Evolutionary conservation across 768 basidiomycete species (phyloP), one percentile per base, ranked within the genome.

Genomic region (Psilocybe subaeruginosa): DNA sequence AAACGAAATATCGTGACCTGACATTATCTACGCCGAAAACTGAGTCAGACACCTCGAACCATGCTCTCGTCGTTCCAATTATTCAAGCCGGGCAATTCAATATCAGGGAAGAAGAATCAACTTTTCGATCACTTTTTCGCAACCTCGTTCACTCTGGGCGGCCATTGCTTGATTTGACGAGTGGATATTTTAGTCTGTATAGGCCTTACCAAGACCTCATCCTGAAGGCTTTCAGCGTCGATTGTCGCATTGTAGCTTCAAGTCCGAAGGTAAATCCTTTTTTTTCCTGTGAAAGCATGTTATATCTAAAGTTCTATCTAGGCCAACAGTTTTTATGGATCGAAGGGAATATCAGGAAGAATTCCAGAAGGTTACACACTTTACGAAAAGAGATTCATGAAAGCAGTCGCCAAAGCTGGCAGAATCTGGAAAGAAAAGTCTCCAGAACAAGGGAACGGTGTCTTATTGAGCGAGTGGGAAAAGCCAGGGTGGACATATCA

Each of bases 301-400:
- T 7, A 23, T 51, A 35, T 39, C 54, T 33, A 58, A 23, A 14
- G 54, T 8, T 16, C 53, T 4, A 50, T 54, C 37, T 59, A 98
- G 95, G 95, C 97, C 19, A 99, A 99, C 69, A 97, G 97, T 0
- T 99, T 99, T 72, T 94, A 86, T 71, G 90, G 89, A 2, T 97
- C 96, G 2, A 82, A 79, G 50, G 97, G 97, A 1, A 77, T 98
- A 12, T 99, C 97, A 8, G 90, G 93, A 11, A 85, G 94, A 59
- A 95, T 99, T 67, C 97, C 97, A 4, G 97, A 97, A 72, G 97
- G 89, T 0, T 99, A 99, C 71, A 97, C 95, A 0, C 71, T 92
- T 14, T 81, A 94, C 50, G 95, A 97, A 67, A 86, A 92, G 60
- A 81, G 84, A 27, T 99, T 99, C 71, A 91, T 92, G 85, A 73